Evolutionary conservation across 805 yeast species (phyloP).

Genomic region (Candida tallmaniae): DNA sequence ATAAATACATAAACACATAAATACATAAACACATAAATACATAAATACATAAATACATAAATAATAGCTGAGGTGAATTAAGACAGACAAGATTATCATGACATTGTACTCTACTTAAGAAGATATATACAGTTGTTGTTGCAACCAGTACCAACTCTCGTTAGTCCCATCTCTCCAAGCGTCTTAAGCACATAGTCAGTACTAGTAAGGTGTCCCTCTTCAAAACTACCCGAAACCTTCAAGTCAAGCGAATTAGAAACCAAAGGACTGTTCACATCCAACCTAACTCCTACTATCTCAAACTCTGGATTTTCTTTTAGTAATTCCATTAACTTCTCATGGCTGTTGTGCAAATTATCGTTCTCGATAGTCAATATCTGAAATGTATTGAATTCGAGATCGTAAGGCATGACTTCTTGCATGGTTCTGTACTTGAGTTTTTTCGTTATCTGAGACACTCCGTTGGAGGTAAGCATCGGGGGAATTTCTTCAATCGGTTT

Average conservation of each 20-base stretch:
- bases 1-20: no score
- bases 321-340: slow-evolving; percentile 16
- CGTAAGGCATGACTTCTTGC: slow-evolving; percentile 24
- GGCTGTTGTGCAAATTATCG: slow-evolving; percentile 20
- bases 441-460: background rate
- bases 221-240: background rate
- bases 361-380: slow-evolving; percentile 28
- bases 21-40: no score
- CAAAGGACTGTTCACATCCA: slow-evolving; percentile 4
- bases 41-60: no score
- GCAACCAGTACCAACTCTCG: background rate
- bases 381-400: slow-evolving; percentile 22
- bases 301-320: slow-evolving; percentile 5
- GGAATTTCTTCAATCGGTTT: background rate
- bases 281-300: slow-evolving; percentile 8
- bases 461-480: background rate
- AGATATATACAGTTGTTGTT: slow-evolving; percentile 2
- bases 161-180: slow-evolving; percentile 14
- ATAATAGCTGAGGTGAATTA: no score
- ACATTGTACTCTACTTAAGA: no score
- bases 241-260: slow-evolving; percentile 3
- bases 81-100: no score
- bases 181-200: slow-evolving; percentile 13
- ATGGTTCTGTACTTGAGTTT: background rate
- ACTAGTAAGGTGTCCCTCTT: background rate